Conservation (phyloP, 768 basidiomycete species). For the Trametes coccinea region DNA sequence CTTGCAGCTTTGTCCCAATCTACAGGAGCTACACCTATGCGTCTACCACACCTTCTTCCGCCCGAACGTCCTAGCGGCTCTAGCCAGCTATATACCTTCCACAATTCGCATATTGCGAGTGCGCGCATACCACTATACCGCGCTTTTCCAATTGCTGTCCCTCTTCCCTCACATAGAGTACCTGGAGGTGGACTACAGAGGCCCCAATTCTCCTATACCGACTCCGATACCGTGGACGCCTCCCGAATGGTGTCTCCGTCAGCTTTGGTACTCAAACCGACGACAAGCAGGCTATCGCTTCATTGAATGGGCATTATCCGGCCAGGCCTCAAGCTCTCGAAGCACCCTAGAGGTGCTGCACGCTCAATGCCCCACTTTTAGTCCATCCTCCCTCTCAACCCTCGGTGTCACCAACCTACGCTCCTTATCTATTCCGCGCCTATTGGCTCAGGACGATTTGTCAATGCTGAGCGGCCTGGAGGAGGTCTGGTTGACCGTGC, state of each 20-base stretch:
- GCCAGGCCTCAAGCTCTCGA: too few species aligned
- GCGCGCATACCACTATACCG: not conserved
- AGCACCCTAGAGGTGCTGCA: too few species aligned
- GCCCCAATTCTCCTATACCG: not conserved
- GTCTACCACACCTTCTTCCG: slow-evolving; percentile 5
- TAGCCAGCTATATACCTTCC: not conserved
- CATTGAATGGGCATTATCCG: too few species aligned
- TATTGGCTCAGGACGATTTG: too few species aligned
- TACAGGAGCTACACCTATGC: slow-evolving; percentile 6
- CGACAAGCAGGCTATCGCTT: not conserved
- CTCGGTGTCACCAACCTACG: too few species aligned
- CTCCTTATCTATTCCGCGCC: too few species aligned
- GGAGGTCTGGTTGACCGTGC: too few species aligned
- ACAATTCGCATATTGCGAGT: not conserved
- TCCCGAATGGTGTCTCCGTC: not conserved
- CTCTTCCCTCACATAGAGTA: not conserved
- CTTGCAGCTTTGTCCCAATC: not conserved
- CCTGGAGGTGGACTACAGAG: not conserved
- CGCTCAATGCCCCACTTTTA: too few species aligned
- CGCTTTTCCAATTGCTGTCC: not conserved
- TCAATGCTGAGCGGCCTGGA: too few species aligned
- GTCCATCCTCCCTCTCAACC: too few species aligned
- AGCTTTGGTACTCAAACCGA: not conserved
- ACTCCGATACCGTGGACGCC: not conserved
- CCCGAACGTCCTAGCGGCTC: not conserved